phyloP scores from a whole-genome alignment of 306 rosid species.

The Oxytropis ochrocephala region DNA sequence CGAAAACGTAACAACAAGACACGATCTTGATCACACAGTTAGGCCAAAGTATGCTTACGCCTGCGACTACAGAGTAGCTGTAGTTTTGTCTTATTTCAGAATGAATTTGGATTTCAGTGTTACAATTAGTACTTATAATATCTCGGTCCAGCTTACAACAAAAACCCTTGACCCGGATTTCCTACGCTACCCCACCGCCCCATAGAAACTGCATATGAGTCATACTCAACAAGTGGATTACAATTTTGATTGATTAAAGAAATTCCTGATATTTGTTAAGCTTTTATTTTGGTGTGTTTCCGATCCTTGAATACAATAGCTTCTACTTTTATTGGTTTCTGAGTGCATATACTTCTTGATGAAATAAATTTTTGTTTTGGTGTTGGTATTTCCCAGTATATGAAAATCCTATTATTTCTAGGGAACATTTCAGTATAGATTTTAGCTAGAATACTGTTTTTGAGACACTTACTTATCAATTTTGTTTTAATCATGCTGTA shows the following conservation, averaged over 20 bases:
- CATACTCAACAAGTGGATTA: background rate
- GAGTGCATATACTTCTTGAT: background rate
- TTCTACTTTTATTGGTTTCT: background rate
- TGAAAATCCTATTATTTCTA: background rate
- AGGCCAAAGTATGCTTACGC: too few species aligned
- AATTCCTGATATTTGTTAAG: background rate
- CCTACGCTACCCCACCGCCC: too few species aligned
- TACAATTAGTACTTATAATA: too few species aligned
- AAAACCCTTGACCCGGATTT: too few species aligned
- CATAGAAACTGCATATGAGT: too few species aligned
- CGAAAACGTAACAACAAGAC: too few species aligned
- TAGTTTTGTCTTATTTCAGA: too few species aligned
- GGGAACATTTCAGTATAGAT: background rate
- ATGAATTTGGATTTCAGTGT: too few species aligned
- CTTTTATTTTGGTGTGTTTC: background rate
- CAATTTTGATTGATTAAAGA: background rate
- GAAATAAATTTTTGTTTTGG: background rate
- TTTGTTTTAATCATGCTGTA: constrained; percentile 26
- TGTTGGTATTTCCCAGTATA: background rate
- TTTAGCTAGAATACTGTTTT: constrained; percentile 12
- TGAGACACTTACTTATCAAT: constrained; percentile 1
- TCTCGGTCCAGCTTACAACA: too few species aligned
- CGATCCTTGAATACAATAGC: background rate
- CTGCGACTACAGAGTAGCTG: too few species aligned
- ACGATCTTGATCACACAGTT: too few species aligned